Base-by-base conservation (phyloP, 2,329 filamentous ascomycete species). In the Trichophyton rubrum region DNA sequence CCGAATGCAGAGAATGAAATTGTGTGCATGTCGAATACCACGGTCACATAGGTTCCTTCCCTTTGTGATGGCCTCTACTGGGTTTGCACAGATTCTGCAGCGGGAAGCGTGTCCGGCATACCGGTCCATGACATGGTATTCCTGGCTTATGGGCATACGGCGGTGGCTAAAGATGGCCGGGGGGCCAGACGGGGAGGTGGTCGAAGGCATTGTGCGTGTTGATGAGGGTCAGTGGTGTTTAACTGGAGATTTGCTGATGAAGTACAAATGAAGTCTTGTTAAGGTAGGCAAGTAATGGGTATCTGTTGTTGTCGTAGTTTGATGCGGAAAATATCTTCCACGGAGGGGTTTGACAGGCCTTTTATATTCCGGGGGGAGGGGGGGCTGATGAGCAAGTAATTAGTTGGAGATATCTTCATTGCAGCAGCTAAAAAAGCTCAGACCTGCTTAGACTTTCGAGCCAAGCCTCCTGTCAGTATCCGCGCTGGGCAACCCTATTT, bases 191-290 rank as follows among this genome's bases (percentile, higher is more conserved):
- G 24, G 68, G 66, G 64, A 64, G 56, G 62, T 41, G 57, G 63
- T 20, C 22, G 61, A 64, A 57, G 64, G 64, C 64, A 67, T 86
- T 85, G 66, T 91, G 61, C 53, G 27, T 35, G 51, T 27, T 55
- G n/a, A 5, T 55, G 13, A 17, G 20, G 8, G 51, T 55, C n/a
- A 24, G 9, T 11, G n/a, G 5, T 55, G 15, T 27, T 30, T 13
- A 30, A 8, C 11, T 27, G 49, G 6, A 38, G 33, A 13, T 15
- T 24, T 27, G n/a, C 30, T 33, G 17, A n/a, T 8, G 22, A 15
- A n/a, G 49, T 22, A 15, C 22, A 27, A 7, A 13, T 20, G 49
- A n/a, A 17, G n/a, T 15, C 13, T 53, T 27, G 49, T 15, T 24
- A 15, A 15, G 5, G 5, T 9, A 27, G 3, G 9, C 22, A 22